Conservation (phyloP, 2,329 filamentous ascomycete genomes). For the Verticillium longisporum region DNA sequence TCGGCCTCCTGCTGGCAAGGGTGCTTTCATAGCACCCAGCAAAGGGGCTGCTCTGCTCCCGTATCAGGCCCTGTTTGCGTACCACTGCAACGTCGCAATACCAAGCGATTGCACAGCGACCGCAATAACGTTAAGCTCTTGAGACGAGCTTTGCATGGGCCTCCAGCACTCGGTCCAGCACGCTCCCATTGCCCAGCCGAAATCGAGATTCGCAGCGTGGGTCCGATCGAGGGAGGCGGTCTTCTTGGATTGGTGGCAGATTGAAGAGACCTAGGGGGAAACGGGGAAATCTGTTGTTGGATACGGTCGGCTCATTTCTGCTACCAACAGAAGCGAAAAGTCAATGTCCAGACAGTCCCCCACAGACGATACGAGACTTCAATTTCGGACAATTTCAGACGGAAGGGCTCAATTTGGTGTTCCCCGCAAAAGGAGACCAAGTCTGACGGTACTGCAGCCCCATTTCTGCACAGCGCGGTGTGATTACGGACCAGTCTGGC, state of each 20-base stretch:
- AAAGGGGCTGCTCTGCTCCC: no score
- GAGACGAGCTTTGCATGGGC: not conserved
- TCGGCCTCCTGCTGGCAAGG: no score
- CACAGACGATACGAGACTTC: not conserved
- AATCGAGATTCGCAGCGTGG: not conserved
- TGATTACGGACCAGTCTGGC: not conserved
- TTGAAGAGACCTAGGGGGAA: not conserved
- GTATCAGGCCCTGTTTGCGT: no score
- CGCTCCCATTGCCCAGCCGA: not conserved
- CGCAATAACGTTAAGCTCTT: not conserved
- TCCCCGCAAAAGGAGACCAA: not conserved
- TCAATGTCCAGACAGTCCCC: not conserved
- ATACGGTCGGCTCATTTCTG: not conserved
- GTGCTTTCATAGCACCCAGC: no score
- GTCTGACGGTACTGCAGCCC: not conserved
- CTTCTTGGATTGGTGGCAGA: not conserved
- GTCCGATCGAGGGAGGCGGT: not conserved
- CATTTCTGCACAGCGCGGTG: not conserved
- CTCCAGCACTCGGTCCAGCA: not conserved
- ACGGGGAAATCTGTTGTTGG: not conserved
- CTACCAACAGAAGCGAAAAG: not conserved
- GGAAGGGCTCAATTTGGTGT: not conserved
- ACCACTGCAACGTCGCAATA: no score
- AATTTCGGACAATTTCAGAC: not conserved
- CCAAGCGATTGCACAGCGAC: not conserved